phyloP scores from a whole-genome alignment of 2,329 filamentous ascomycete species.

The Berkeleyomyces basicola region DNA sequence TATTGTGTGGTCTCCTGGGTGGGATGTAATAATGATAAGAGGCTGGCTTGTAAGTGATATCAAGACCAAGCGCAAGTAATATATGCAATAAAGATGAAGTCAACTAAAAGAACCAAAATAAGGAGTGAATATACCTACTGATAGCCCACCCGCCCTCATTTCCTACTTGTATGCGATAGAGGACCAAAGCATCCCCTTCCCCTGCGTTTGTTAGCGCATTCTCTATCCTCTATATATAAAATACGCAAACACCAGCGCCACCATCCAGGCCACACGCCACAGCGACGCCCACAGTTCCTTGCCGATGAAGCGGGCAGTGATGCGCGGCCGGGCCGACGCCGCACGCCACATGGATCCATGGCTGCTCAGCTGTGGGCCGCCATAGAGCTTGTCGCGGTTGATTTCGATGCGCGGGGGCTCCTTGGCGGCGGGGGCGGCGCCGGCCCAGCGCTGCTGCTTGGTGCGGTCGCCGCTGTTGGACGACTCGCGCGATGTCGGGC shows the following conservation, averaged over 20 bases:
- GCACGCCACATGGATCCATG: constrained; percentile 16
- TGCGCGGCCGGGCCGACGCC: constrained; percentile 20
- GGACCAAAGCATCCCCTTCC: not conserved
- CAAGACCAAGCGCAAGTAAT: constrained; percentile 21
- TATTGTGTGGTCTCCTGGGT: not conserved
- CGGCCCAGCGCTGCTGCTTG: constrained; percentile 23
- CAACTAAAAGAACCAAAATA: not conserved
- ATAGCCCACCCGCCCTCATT: not conserved
- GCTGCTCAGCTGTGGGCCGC: constrained; percentile 3
- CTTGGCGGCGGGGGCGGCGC: constrained; percentile 23
- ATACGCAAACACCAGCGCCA: constrained; percentile 47
- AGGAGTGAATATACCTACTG: not conserved
- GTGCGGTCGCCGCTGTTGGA: constrained; percentile 16
- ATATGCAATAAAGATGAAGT: not conserved
- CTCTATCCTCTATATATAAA: constrained; percentile 44
- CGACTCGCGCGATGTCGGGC: not conserved
- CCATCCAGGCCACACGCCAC: constrained; percentile 47
- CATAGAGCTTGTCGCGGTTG: constrained; percentile 29
- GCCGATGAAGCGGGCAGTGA: constrained; percentile 30
- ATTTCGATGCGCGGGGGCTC: constrained; percentile 37
- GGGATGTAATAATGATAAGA: constrained; percentile 29
- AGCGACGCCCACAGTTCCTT: constrained; percentile 45
- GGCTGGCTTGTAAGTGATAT: constrained; percentile 31
- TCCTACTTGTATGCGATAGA: not conserved
- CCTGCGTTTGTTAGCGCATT: not conserved